A percentile compares a stretch with the other conserved stretches of the same genome.
phyloP scores from a whole-genome alignment of 2,329 filamentous ascomycete species.

The Endocalyx cinctus region DNA sequence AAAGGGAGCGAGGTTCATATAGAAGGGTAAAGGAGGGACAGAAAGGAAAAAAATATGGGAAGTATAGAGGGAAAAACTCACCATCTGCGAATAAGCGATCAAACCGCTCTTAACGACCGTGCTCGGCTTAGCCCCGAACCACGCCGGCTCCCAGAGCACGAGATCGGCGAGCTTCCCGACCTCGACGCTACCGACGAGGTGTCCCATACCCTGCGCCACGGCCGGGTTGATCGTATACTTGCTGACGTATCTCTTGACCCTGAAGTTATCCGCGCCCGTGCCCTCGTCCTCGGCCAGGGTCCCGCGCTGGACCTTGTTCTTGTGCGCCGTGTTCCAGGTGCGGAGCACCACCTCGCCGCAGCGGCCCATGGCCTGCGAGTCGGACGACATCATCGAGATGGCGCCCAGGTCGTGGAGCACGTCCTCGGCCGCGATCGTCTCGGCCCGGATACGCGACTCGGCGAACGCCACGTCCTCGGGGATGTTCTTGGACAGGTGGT shows the following conservation, averaged over 20 bases:
- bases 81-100: conserved; percentile 80
- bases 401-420: conserved; percentile 91
- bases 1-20: conserved; percentile 3
- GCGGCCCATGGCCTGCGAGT: conserved; percentile 94
- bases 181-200: conserved; percentile 82
- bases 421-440: conserved; percentile 95
- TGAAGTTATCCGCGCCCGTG: conserved; percentile 79
- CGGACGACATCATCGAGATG: conserved; percentile 95
- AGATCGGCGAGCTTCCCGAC: conserved; percentile 87
- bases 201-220: conserved; percentile 82
- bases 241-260: conserved; percentile 87
- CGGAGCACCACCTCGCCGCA: conserved; percentile 89
- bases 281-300: conserved; percentile 70
- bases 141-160: conserved; percentile 78
- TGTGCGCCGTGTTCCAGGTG: conserved; percentile 96
- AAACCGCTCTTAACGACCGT: conserved; percentile 83
- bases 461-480: conserved; percentile 95
- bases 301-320: conserved; percentile 88
- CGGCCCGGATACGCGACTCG: conserved; percentile 87
- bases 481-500: conserved; percentile 87
- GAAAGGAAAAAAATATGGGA: not conserved
- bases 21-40: conserved; percentile 1
- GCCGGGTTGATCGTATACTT: conserved; percentile 97
- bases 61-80: conserved; percentile 32
- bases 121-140: conserved; percentile 82